phyloP scores from a whole-genome alignment of 2,329 filamentous ascomycete genomes.

The Penicillium freii region DNA sequence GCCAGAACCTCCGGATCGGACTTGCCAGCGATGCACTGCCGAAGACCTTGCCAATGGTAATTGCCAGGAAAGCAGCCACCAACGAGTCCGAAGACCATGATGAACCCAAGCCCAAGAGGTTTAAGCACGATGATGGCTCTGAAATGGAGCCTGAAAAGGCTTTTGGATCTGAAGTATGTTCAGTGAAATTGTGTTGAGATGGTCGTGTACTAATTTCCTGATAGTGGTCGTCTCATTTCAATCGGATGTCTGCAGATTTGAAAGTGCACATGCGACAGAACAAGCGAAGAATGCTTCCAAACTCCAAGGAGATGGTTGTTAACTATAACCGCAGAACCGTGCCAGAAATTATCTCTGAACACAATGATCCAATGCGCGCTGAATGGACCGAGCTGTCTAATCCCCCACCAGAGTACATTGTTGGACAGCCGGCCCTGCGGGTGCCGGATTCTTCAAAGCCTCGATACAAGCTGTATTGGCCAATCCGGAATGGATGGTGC shows the following conservation, averaged over 20 bases:
- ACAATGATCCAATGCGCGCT: slow-evolving; percentile 90
- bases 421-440: slow-evolving; percentile 76
- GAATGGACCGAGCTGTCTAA: slow-evolving; percentile 85
- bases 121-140: slow-evolving; percentile 56
- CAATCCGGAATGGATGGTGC: slow-evolving; percentile 78
- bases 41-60: slow-evolving; percentile 89
- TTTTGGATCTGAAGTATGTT: slow-evolving; percentile 77
- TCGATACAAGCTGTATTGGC: slow-evolving; percentile 91
- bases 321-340: slow-evolving; percentile 87
- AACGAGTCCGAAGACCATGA: slow-evolving; percentile 82
- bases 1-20: slow-evolving; percentile 90
- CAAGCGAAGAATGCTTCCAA: slow-evolving; percentile 93
- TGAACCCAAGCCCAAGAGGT: slow-evolving; percentile 69
- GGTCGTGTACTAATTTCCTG: not conserved
- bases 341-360: slow-evolving; percentile 83
- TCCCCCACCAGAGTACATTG: slow-evolving; percentile 72
- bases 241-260: slow-evolving; percentile 78
- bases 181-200: not conserved
- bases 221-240: slow-evolving; percentile 65
- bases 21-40: slow-evolving; percentile 94
- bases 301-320: slow-evolving; percentile 90
- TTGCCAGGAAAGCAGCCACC: slow-evolving; percentile 73
- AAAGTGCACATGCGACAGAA: slow-evolving; percentile 88
- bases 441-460: slow-evolving; percentile 87
- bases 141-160: slow-evolving; percentile 66